A percentile compares a stretch with the other conserved stretches of the same genome.
phyloP scores from a whole-genome alignment of 768 basidiomycete genomes.

The Boletus sp. region DNA sequence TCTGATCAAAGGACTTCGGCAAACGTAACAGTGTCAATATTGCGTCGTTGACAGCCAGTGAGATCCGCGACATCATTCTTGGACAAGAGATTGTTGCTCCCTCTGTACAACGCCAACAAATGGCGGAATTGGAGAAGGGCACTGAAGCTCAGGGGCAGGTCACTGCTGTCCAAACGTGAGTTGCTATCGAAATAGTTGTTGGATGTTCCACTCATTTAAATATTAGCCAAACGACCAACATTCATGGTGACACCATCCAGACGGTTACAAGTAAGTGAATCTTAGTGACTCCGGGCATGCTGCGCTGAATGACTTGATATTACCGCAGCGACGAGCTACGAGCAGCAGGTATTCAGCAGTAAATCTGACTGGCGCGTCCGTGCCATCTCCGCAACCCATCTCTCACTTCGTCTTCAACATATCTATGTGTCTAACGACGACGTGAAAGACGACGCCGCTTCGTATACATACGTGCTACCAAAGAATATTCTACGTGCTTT shows the following conservation, averaged over 20 bases:
- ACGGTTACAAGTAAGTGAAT: conserved; percentile 77
- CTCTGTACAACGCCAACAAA: conserved; percentile 95
- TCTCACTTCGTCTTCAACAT: conserved; percentile 93
- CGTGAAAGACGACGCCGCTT: conserved; percentile 95
- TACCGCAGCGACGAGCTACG: conserved; percentile 82
- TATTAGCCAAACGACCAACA: conserved; percentile 86
- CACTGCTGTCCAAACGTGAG: conserved; percentile 89
- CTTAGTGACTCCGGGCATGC: background rate
- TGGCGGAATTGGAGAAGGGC: conserved; percentile 98
- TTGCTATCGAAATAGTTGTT: background rate
- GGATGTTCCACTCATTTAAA: conserved; percentile 3
- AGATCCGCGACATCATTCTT: conserved; percentile 96
- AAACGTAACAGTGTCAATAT: conserved; percentile 99
- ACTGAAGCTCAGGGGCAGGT: conserved; percentile 92
- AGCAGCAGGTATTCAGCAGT: conserved; percentile 97
- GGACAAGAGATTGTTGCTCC: conserved; percentile 98
- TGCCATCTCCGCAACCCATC: conserved; percentile 95
- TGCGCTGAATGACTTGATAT: conserved; percentile 1
- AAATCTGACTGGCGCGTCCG: conserved; percentile 99
- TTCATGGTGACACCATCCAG: conserved; percentile 95
- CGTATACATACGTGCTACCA: conserved; percentile 92
- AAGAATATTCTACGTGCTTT: conserved; percentile 96
- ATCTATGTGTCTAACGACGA: conserved; percentile 99
- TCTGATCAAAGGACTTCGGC: conserved; percentile 75
- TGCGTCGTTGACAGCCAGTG: conserved; percentile 92